Percentiles rank a stretch among this genome's conserved stretches.
These are phyloP conservation scores for Lodderomyces orthopsilosis DNA, from an alignment of 1,139 yeast species.

Conservation along the genomic window DNA sequence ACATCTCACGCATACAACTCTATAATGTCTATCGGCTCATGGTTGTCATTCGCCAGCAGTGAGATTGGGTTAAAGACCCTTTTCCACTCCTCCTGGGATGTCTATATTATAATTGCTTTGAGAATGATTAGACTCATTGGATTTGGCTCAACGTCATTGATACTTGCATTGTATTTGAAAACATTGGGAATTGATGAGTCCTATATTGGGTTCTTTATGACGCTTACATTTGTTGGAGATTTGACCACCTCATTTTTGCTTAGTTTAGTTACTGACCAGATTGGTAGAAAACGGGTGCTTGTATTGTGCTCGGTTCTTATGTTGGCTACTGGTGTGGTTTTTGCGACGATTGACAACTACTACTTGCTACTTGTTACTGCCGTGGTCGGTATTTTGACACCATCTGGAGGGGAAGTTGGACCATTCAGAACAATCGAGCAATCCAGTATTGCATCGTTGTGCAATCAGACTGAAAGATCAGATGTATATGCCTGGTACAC, in stretches of 20 bases:
- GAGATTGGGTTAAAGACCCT: constrained; percentile 31
- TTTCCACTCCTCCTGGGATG: constrained; percentile 24
- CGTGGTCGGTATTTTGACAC: constrained; percentile 37
- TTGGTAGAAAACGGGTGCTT: constrained; percentile 34
- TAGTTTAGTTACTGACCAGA: constrained; percentile 30
- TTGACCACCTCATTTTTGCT: constrained; percentile 31
- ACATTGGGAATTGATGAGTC: constrained; percentile 30
- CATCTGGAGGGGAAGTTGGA: constrained; percentile 45
- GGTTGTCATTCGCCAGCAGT: constrained; percentile 1
- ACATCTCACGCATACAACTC: neutral
- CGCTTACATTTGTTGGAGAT: constrained; percentile 39
- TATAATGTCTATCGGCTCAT: neutral
- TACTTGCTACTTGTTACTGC: constrained; percentile 24
- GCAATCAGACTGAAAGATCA: constrained; percentile 27
- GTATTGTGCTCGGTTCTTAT: constrained; percentile 27
- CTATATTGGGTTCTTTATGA: constrained; percentile 38
- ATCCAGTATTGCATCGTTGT: constrained; percentile 34
- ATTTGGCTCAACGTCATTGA: constrained; percentile 42
- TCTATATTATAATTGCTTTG: constrained; percentile 27
- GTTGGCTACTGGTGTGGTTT: constrained; percentile 30
- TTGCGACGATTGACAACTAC: constrained; percentile 20
- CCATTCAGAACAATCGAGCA: constrained; percentile 44
- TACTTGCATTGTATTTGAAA: constrained; percentile 36
- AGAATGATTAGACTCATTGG: constrained; percentile 38
- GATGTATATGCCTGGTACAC: constrained; percentile 45